Evolutionary conservation across 2,329 filamentous ascomycete genomes (phyloP), one percentile per base, ranked within the genome.

Genomic region (Graphiopsis chlorocephala): DNA sequence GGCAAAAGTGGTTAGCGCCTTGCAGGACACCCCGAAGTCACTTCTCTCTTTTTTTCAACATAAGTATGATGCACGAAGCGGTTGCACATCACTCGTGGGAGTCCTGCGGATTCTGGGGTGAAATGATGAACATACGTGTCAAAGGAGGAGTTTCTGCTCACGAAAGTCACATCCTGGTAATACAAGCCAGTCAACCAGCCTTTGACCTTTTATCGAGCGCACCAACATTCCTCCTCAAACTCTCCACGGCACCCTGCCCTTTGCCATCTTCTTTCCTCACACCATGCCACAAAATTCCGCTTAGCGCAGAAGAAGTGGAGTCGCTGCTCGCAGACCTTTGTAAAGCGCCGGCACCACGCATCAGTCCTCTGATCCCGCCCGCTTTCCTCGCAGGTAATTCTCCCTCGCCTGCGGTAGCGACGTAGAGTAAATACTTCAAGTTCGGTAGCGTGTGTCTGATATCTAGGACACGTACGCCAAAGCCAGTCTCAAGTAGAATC

Each of bases 391-490:
- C 80, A 17, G 86, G 86, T 17, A 88, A 75, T 63, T 88, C 86
- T 25, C 84, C 82, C 52, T 85, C 89, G 0, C 93, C 93, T 0
- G 93, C 92, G 33, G 91, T 95, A 69, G 93, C 90, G 1, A 98
- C 89, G 71, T 96, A 97, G 1, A 98, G 81, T 17, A 98, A 81
- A 71, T 97, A 97, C 76, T 97, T 96, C 11, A 99, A 81, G 73
- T 99, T 99, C 1, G 94, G 93, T 7, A 98, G 80, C 0, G 94
- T 96, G 70, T 98, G 92, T 4, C 95, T 86, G 20, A 97, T 92
- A 73, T 99, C 95, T 68, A 97, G 85, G 1, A 96, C 88, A 55
- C 89, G 88, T 14, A 97, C 81, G 0, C 90, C 90, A 69, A 93
- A 88, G 1, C 81, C 79, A 66, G 83, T 85, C 23, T 78, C 78